These are phyloP conservation scores for Ophiocordyceps australis DNA, from an alignment of 2,329 filamentous ascomycete species.

Conservation along the genomic window DNA sequence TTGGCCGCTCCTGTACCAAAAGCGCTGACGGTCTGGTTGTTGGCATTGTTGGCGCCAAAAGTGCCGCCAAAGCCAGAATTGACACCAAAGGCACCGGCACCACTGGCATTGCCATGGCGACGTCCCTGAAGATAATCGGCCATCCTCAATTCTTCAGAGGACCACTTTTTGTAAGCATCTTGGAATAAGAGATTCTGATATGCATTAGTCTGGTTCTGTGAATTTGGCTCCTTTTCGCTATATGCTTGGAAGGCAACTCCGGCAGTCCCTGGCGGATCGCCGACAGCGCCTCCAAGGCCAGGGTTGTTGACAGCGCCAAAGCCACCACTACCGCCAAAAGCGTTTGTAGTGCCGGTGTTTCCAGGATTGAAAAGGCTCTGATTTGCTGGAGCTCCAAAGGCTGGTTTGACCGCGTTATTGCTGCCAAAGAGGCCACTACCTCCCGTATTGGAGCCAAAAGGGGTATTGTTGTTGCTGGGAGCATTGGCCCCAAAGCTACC, in stretches of 20 bases:
- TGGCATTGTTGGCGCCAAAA: slow-evolving; percentile 22
- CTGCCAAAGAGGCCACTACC: slow-evolving; percentile 34
- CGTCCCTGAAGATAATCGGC: slow-evolving; percentile 82
- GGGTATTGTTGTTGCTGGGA: slow-evolving; percentile 13
- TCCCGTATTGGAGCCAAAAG: slow-evolving; percentile 18
- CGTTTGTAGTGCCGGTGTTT: slow-evolving; percentile 11
- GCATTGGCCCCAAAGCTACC: slow-evolving; percentile 22
- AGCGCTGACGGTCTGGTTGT: slow-evolving; percentile 15
- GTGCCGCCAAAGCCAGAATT: slow-evolving; percentile 32
- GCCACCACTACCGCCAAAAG: slow-evolving; percentile 14
- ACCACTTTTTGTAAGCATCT: slow-evolving; percentile 74
- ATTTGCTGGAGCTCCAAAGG: slow-evolving; percentile 27
- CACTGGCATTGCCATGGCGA: slow-evolving; percentile 65
- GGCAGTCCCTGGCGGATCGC: slow-evolving; percentile 51
- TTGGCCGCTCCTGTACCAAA: slow-evolving; percentile 23
- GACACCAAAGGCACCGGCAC: slow-evolving; percentile 70
- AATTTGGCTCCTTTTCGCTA: slow-evolving; percentile 54
- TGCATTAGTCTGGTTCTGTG: slow-evolving; percentile 29
- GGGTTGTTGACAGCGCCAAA: slow-evolving; percentile 28
- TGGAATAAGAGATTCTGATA: slow-evolving; percentile 71
- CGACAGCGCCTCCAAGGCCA: slow-evolving; percentile 29
- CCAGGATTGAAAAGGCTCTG: slow-evolving; percentile 27
- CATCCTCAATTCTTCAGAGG: slow-evolving; percentile 65
- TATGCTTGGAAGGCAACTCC: slow-evolving; percentile 49
- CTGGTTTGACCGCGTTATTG: slow-evolving; percentile 24